Percentiles rank a stretch among this genome's conserved stretches.
phyloP scores from a whole-genome alignment of 768 basidiomycete species.

The Lactarius sp. region DNA sequence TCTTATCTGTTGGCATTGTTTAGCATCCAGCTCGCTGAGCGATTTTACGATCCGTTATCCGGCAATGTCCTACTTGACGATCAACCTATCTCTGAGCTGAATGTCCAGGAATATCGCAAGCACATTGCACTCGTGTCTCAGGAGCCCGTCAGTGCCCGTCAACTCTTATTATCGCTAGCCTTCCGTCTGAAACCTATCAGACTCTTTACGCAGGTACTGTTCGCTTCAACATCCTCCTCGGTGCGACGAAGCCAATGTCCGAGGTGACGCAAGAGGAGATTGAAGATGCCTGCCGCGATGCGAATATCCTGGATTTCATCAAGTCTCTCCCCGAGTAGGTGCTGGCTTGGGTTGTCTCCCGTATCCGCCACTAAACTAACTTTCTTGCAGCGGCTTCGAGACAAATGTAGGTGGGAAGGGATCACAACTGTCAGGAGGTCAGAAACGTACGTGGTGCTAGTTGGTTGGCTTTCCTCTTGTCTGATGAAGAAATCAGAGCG shows the following conservation, averaged over 20 bases:
- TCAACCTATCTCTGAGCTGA: slow-evolving; percentile 64
- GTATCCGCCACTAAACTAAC: slow-evolving; percentile 11
- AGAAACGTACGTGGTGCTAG: slow-evolving; percentile 55
- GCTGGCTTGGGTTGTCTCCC: not conserved
- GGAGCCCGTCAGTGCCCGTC: slow-evolving; percentile 44
- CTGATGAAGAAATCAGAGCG: slow-evolving; percentile 34
- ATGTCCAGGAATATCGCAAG: slow-evolving; percentile 81
- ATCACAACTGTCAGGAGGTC: slow-evolving; percentile 84
- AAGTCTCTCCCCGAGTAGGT: slow-evolving; percentile 69
- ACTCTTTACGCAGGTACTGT: slow-evolving; percentile 82
- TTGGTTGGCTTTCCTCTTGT: not conserved
- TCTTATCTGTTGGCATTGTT: slow-evolving; percentile 1
- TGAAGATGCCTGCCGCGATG: slow-evolving; percentile 78
- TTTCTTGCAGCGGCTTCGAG: slow-evolving; percentile 65
- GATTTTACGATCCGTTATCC: slow-evolving; percentile 76
- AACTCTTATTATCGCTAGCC: slow-evolving; percentile 1
- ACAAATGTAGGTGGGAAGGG: slow-evolving; percentile 92
- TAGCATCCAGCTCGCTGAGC: slow-evolving; percentile 72
- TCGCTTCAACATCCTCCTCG: slow-evolving; percentile 84
- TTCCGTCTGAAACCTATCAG: slow-evolving; percentile 25
- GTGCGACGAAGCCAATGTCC: slow-evolving; percentile 63
- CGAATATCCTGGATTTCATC: slow-evolving; percentile 88
- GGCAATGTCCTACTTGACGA: slow-evolving; percentile 63
- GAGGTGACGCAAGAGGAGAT: slow-evolving; percentile 83
- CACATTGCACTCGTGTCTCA: slow-evolving; percentile 89